phyloP scores from a whole-genome alignment of 225 moss, liverwort and hornwort species.

The Marchantia polymorpha region DNA sequence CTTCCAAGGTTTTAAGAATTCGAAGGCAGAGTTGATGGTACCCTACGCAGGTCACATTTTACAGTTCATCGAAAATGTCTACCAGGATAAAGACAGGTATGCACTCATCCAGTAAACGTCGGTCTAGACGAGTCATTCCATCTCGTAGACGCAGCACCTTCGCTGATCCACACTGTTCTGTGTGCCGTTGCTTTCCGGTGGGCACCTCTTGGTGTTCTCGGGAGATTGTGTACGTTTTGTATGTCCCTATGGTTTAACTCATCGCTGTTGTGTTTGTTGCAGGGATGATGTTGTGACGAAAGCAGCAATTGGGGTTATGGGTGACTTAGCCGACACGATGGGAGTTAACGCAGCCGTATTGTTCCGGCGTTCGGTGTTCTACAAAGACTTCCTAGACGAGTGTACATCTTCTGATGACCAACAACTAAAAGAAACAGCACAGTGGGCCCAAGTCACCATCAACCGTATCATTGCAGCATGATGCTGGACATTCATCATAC shows the following conservation, averaged over 20 bases:
- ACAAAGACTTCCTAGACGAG: conserved; percentile 54
- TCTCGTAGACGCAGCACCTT: too few relatives aligned
- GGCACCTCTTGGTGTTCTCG: too few relatives aligned
- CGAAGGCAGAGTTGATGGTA: conserved; percentile 47
- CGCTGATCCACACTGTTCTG: too few relatives aligned
- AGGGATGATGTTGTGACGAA: conserved; percentile 55
- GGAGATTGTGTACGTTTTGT: neutral
- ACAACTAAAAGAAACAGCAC: conserved; percentile 55
- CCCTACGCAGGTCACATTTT: conserved; percentile 43
- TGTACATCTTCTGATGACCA: conserved; percentile 57
- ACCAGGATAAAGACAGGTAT: conserved; percentile 55
- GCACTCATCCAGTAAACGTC: neutral
- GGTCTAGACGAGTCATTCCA: too few relatives aligned
- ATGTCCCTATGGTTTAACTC: neutral
- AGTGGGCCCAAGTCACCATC: conserved; percentile 53
- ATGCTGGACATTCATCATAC: conserved; percentile 30
- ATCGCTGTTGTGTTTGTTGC: neutral
- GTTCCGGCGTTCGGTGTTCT: conserved; percentile 43
- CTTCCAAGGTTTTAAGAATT: conserved; percentile 54
- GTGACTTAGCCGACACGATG: conserved; percentile 52
- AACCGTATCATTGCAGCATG: conserved; percentile 47
- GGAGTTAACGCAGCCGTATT: conserved; percentile 39
- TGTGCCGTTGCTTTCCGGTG: too few relatives aligned
- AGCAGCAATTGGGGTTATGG: conserved; percentile 53
- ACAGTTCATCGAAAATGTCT: conserved; percentile 53